A percentile compares a stretch with the other conserved stretches of the same genome.
Conservation (phyloP, 164 flowering plant species). For the Magnolia changhungtana region DNA sequence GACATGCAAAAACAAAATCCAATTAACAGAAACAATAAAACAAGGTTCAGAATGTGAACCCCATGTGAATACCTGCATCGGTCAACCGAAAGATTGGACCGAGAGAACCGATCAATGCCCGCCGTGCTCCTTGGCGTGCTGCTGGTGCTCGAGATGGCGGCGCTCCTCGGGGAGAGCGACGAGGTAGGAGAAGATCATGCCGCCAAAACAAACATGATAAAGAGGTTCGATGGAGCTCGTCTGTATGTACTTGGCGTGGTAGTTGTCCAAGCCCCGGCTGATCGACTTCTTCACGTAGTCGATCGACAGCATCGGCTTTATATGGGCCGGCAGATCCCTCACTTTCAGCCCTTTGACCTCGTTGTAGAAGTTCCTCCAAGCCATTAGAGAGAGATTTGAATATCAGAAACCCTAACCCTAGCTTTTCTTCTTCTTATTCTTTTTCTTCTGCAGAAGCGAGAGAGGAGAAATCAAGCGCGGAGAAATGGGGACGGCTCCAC, state of each 20-base stretch:
- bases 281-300: conserved; percentile 43
- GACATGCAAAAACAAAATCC: neutral
- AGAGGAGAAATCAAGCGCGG: too few species aligned
- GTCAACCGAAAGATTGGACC: neutral
- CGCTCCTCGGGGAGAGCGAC: conserved; percentile 92
- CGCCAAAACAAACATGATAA: conserved; percentile 78
- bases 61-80: conserved; percentile 1
- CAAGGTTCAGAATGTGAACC: too few species aligned
- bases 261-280: conserved; percentile 56
- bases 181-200: conserved; percentile 79
- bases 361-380: conserved; percentile 63
- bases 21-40: neutral
- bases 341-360: conserved; percentile 72
- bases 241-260: conserved; percentile 68
- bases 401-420: conserved; percentile 15
- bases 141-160: conserved; percentile 79
- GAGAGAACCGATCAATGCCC: conserved; percentile 15
- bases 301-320: conserved; percentile 62
- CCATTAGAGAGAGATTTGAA: conserved; percentile 31
- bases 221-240: conserved; percentile 70
- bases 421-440: neutral
- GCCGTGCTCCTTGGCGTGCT: conserved; percentile 64
- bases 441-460: neutral
- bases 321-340: conserved; percentile 58
- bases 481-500: too few species aligned